Conservation (phyloP, 1,139 yeast species). For the Hyphopichia khmerensis region DNA sequence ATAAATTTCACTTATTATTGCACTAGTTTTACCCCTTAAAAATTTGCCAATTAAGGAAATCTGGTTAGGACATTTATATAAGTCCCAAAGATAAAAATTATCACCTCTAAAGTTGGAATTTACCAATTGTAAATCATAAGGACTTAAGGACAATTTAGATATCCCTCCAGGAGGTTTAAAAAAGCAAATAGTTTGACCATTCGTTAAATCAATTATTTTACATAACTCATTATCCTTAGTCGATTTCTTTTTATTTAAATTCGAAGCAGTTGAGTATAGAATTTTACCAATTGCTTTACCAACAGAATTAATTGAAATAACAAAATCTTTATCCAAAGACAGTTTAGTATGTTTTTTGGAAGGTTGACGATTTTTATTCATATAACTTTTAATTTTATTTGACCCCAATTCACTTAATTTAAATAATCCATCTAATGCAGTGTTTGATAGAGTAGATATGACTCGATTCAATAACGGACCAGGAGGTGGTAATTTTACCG, state of each 20-base stretch:
- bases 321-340: constrained; percentile 15
- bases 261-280: constrained; percentile 37
- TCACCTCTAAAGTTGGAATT: constrained; percentile 65
- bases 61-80: constrained; percentile 50
- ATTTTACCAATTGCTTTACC: constrained; percentile 33
- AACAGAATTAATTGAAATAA: constrained; percentile 26
- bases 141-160: constrained; percentile 59
- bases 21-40: constrained; percentile 63
- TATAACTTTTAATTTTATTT: constrained; percentile 38
- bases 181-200: constrained; percentile 44
- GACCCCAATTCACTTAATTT: constrained; percentile 51
- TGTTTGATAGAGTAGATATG: constrained; percentile 46
- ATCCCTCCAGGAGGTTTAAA: constrained; percentile 65
- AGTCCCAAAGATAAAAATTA: constrained; percentile 63
- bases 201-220: constrained; percentile 47
- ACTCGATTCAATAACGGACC: constrained; percentile 48
- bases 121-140: constrained; percentile 59
- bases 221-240: constrained; percentile 34
- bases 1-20: constrained; percentile 47
- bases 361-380: constrained; percentile 19
- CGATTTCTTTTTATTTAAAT: constrained; percentile 24
- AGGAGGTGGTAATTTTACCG: constrained; percentile 46
- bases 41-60: constrained; percentile 60
- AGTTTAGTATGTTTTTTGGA: constrained; percentile 9
- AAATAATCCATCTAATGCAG: constrained; percentile 55